Evolutionary conservation across 2,329 filamentous ascomycete genomes (phyloP), one percentile per base, ranked within the genome.

Genomic region (Pseudogymnoascus sp.): DNA sequence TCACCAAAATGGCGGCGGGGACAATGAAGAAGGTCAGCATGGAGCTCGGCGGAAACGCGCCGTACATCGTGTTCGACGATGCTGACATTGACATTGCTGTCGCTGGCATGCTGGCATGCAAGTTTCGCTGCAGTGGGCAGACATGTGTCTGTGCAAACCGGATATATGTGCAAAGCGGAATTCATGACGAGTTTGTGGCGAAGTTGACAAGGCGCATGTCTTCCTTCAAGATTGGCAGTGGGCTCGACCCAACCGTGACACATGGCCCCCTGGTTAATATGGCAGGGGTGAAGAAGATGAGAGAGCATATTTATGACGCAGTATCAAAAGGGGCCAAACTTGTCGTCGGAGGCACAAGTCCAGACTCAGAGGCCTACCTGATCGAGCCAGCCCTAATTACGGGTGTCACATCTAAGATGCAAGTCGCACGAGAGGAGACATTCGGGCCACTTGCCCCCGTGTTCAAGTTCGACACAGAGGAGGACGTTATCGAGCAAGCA

Each of bases 321-420:
- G 79, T 80, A 62, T 79, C 79, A 62, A 79, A 83, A 37, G 88
- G 88, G 2, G 89, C 84, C 0, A 82, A 81, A 49, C 74, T 89
- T 14, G 75, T 89, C 1, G 75, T 86, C 16, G 88, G 88, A 9
- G 86, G 84, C 1, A 79, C 80, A 70, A 67, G 80, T 73, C 77
- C 86, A 2, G 72, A 77, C 1, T 71, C 72, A 18, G 72, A 77
- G 6, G 75, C 77, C 0, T 90, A 87, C 74, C 91, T 89, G 77
- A 88, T 89, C 74, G 79, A 87, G 71, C 87, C 85, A 1, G 89
- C 87, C 0, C 82, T 89, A 62, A 80, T 90, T 38, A 80, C 80
- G 0, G 80, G 81, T 3, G 83, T 85, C 66, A 85, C 78, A 4
- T 74, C 78, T 6, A 78, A 84, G 2, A 88, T 89, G 85, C 67